Evolutionary conservation across 768 basidiomycete species (phyloP).

Genomic region (Boletus speciosus): DNA sequence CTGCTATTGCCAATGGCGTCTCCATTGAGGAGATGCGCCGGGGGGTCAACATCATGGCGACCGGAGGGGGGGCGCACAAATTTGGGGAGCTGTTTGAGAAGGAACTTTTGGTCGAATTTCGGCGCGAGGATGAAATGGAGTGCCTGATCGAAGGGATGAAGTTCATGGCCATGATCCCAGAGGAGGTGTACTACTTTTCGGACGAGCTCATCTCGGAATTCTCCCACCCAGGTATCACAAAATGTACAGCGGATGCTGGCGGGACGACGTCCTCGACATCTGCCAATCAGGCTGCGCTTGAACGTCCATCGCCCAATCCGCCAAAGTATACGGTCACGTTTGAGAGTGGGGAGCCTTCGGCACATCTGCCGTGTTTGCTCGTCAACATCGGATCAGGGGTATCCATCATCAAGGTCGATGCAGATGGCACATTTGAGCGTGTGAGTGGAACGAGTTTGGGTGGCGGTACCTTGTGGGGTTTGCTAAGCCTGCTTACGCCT

Average conservation of each 20-base stretch:
- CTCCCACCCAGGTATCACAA: slow-evolving; percentile 34
- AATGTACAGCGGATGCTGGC: slow-evolving; percentile 1
- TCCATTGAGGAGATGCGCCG: slow-evolving; percentile 86
- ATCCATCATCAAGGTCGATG: slow-evolving; percentile 95
- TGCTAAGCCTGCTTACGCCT: slow-evolving; percentile 91
- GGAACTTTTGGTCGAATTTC: slow-evolving; percentile 79
- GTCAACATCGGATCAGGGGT: slow-evolving; percentile 99
- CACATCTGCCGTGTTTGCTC: slow-evolving; percentile 91
- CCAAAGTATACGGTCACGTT: slow-evolving; percentile 89
- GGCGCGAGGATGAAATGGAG: slow-evolving; percentile 97
- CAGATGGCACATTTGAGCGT: slow-evolving; percentile 92
- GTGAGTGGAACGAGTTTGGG: slow-evolving; percentile 96
- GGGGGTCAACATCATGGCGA: slow-evolving; percentile 96
- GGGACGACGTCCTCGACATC: slow-evolving; percentile 9
- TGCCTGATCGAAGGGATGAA: slow-evolving; percentile 94
- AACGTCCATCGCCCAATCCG: slow-evolving; percentile 87
- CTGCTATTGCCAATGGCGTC: slow-evolving; percentile 82
- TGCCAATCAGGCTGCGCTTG: slow-evolving; percentile 38
- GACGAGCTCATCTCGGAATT: slow-evolving; percentile 87
- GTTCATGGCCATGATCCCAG: slow-evolving; percentile 93
- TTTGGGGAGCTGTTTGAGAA: slow-evolving; percentile 81
- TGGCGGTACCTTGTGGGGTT: slow-evolving; percentile 95
- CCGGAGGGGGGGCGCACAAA: slow-evolving; percentile 94
- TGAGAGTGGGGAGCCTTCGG: slow-evolving; percentile 69
- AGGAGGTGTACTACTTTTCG: slow-evolving; percentile 98